Evolutionary conservation across 73 alveolate species (phyloP).

Genomic region (Halteria grandinella): DNA sequence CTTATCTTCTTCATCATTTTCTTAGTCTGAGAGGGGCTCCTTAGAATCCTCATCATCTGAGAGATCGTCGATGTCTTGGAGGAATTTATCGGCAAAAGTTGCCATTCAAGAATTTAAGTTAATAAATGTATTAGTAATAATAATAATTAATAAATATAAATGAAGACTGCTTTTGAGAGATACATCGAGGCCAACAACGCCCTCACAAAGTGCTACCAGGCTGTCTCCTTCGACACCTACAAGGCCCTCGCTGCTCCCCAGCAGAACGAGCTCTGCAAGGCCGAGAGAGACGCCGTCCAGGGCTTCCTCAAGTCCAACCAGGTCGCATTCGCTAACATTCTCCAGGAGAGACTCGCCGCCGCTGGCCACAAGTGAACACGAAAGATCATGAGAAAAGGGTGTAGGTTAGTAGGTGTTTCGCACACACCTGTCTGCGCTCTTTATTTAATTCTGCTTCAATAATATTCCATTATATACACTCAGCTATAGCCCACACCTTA

Average conservation of each 20-base stretch:
- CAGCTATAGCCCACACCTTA: no score
- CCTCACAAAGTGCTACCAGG: slow-evolving; percentile 26
- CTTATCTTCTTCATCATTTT: slow-evolving; percentile 6
- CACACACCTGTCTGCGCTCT: no score
- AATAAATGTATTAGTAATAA: slow-evolving; percentile 14
- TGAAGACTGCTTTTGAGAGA: slow-evolving; percentile 56
- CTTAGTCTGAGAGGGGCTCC: slow-evolving; percentile 4
- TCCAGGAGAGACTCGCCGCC: slow-evolving; percentile 28
- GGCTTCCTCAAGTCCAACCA: background rate
- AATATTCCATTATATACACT: no score
- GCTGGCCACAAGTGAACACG: background rate
- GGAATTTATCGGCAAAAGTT: slow-evolving; percentile 56
- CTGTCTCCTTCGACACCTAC: slow-evolving; percentile 6
- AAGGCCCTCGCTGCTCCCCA: background rate
- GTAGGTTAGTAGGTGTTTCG: no score
- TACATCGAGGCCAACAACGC: slow-evolving; percentile 37
- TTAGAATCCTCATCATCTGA: slow-evolving; percentile 48
- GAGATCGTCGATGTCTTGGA: slow-evolving; percentile 61
- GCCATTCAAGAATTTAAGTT: no score
- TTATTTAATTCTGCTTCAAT: no score
- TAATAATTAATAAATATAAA: slow-evolving; percentile 16
- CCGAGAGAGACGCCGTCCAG: slow-evolving; percentile 18
- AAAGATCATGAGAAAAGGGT: no score
- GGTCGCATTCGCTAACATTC: slow-evolving; percentile 10
- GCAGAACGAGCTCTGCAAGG: slow-evolving; percentile 13